These are phyloP conservation scores for Draba incana DNA, from an alignment of 345 rosid genomes.

Conservation along the genomic window DNA sequence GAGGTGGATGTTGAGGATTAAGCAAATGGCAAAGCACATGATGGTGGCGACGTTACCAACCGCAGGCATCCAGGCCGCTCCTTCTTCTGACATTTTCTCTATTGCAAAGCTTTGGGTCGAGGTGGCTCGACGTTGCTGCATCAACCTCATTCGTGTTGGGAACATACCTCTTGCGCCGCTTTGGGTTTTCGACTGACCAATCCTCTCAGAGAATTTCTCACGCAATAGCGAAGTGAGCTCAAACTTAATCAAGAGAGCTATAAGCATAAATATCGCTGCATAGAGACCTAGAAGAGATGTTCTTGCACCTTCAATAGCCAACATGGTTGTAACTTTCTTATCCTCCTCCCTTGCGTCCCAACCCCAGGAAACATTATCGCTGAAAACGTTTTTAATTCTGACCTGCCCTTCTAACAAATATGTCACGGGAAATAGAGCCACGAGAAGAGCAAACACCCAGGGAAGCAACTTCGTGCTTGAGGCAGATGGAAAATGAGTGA, in stretches of 20 bases:
- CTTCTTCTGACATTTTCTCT: conserved; percentile 94
- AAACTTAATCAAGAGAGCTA: conserved; percentile 89
- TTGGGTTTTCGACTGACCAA: conserved; percentile 59
- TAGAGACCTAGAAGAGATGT: conserved; percentile 97
- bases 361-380: conserved; percentile 55
- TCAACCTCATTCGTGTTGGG: conserved; percentile 82
- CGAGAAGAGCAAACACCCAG: conserved; percentile 94
- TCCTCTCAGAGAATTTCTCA: conserved; percentile 78
- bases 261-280: conserved; percentile 96
- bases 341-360: conserved; percentile 79
- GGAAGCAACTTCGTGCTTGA: conserved; percentile 96
- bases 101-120: conserved; percentile 73
- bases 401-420: conserved; percentile 96
- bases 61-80: conserved; percentile 97
- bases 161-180: conserved; percentile 50
- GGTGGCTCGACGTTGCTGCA: conserved; percentile 89
- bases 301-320: conserved; percentile 99
- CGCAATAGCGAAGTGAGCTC: conserved; percentile 92
- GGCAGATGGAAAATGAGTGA: conserved; percentile 98
- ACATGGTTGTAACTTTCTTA: conserved; percentile 67
- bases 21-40: conserved; percentile 96
- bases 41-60: conserved; percentile 93
- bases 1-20: conserved; percentile 77
- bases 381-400: conserved; percentile 68
- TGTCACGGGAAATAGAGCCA: conserved; percentile 95